phyloP scores from a whole-genome alignment of 1,284 basidiomycete genomes.

The Coniferiporia sulphurascens region DNA sequence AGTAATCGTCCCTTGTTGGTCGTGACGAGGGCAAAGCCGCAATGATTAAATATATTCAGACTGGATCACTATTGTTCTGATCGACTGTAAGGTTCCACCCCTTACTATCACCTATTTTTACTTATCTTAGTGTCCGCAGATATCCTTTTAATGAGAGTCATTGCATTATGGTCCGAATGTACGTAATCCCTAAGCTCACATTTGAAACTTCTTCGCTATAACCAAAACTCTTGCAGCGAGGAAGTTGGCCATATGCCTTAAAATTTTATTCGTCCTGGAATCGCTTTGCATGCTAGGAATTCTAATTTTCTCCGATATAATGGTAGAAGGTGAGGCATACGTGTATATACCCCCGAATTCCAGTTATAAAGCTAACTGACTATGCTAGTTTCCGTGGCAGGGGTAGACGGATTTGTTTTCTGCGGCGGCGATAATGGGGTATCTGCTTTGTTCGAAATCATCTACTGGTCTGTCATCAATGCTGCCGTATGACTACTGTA shows the following conservation, averaged over 20 bases:
- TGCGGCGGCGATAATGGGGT: neutral
- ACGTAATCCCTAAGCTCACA: neutral
- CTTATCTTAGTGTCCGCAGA: neutral
- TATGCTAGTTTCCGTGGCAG: neutral
- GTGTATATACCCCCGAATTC: no score
- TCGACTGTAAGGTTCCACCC: neutral
- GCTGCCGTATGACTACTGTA: no score
- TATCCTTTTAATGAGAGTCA: conserved; percentile 6
- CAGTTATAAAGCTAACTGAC: no score
- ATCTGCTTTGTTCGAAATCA: neutral
- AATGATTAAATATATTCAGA: neutral
- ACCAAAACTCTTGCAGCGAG: neutral
- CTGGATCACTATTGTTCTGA: conserved; percentile 5
- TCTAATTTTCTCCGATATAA: neutral
- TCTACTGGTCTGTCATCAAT: neutral
- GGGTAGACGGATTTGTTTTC: neutral
- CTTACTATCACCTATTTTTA: neutral
- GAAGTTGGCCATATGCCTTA: neutral
- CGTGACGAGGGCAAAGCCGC: neutral
- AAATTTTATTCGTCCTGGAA: neutral
- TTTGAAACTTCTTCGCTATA: neutral
- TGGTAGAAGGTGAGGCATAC: neutral
- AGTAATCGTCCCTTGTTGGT: neutral
- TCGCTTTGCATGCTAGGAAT: neutral
- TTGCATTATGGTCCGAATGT: neutral